Evolutionary conservation across 2,329 filamentous ascomycete genomes (phyloP).

Genomic region (Calonectria pseudoturangicola): DNA sequence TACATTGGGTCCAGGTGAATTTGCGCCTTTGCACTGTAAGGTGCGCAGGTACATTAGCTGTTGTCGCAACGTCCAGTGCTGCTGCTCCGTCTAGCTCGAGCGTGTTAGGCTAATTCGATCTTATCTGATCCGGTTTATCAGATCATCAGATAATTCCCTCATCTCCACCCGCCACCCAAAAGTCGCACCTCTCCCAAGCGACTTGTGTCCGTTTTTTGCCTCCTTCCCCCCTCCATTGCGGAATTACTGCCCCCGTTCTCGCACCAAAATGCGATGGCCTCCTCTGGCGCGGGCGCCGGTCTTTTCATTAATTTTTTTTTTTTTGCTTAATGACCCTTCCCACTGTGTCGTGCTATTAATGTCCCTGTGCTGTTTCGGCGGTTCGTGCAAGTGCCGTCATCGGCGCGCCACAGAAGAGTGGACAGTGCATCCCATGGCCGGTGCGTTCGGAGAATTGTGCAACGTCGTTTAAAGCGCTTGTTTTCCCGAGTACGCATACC

Average conservation of each 20-base stretch:
- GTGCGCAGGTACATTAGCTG: neutral
- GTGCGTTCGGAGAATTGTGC: slow-evolving; percentile 19
- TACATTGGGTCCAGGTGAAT: neutral
- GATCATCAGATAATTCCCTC: slow-evolving; percentile 73
- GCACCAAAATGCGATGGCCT: slow-evolving; percentile 46
- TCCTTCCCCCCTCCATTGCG: slow-evolving; percentile 22
- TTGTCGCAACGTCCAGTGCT: slow-evolving; percentile 12
- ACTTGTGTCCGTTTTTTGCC: slow-evolving; percentile 25
- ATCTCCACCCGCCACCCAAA: slow-evolving; percentile 54
- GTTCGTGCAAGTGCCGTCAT: slow-evolving; percentile 48
- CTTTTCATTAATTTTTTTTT: slow-evolving; percentile 21
- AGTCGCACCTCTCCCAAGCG: slow-evolving; percentile 11
- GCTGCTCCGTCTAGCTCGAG: slow-evolving; percentile 22
- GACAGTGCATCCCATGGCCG: neutral
- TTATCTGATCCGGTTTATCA: slow-evolving; percentile 71
- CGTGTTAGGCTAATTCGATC: slow-evolving; percentile 55
- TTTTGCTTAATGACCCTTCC: slow-evolving; percentile 19
- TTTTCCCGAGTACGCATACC: slow-evolving; percentile 13
- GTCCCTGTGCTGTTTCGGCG: slow-evolving; percentile 37
- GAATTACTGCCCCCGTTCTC: slow-evolving; percentile 45
- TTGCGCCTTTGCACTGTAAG: neutral
- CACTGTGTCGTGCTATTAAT: neutral
- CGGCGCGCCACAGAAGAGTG: slow-evolving; percentile 33
- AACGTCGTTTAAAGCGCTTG: slow-evolving; percentile 13
- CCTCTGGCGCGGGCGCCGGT: slow-evolving; percentile 43